phyloP scores from a whole-genome alignment of 2,329 filamentous ascomycete species.

The Purpureocillium takamizusanense region DNA sequence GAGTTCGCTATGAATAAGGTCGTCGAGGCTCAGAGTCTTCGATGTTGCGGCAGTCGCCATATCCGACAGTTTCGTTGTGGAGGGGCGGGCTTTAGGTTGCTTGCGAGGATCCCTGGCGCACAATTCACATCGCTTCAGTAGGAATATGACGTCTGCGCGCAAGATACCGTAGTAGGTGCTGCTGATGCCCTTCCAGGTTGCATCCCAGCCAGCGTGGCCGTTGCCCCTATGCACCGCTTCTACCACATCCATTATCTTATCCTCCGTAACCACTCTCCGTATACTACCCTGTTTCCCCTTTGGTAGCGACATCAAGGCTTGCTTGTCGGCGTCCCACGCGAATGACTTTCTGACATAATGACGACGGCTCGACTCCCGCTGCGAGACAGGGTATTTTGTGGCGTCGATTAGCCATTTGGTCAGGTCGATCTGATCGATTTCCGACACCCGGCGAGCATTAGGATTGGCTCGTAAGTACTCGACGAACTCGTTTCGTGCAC shows the following conservation, averaged over 20 bases:
- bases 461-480: constrained; percentile 1
- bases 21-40: not conserved
- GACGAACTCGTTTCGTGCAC: not conserved
- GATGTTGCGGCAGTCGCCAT: not conserved
- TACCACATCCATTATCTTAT: constrained; percentile 5
- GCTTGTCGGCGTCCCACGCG: constrained; percentile 3
- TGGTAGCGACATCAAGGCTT: constrained; percentile 1
- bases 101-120: constrained; percentile 3
- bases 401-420: constrained; percentile 1
- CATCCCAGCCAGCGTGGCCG: constrained; percentile 9
- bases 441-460: constrained; percentile 2
- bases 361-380: constrained; percentile 7
- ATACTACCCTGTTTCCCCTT: not conserved
- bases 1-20: not conserved
- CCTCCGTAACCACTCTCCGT: constrained; percentile 5
- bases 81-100: not conserved
- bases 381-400: not conserved
- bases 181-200: constrained; percentile 7
- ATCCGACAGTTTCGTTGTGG: not conserved
- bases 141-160: constrained; percentile 8
- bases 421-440: not conserved
- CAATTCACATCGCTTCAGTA: constrained; percentile 5
- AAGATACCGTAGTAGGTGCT: constrained; percentile 7
- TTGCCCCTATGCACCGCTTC: constrained; percentile 4
- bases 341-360: constrained; percentile 8